Evolutionary conservation across 2,329 filamentous ascomycete genomes (phyloP).

Genomic region (Xylariaceae sp.): DNA sequence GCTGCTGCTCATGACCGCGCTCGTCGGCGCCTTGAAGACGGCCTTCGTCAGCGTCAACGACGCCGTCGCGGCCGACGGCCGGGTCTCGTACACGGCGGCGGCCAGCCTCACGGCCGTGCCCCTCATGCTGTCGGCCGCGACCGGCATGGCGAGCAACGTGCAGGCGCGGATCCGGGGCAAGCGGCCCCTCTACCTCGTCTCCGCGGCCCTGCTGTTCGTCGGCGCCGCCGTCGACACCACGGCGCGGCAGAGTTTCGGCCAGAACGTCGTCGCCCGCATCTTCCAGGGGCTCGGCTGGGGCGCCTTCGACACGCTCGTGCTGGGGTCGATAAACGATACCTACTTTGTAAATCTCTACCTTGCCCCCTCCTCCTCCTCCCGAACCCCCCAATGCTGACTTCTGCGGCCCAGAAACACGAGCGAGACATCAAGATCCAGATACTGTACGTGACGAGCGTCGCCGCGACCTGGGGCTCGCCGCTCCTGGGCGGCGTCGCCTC

Average conservation of each 20-base stretch:
- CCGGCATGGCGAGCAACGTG: conserved; percentile 35
- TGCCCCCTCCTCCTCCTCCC: no score
- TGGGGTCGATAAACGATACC: conserved; percentile 47
- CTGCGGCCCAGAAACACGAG: conserved; percentile 48
- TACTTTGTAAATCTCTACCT: conserved; percentile 44
- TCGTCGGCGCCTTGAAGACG: conserved; percentile 47
- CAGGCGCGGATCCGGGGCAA: conserved; percentile 43
- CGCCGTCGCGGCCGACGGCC: conserved; percentile 33
- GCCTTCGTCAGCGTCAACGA: conserved; percentile 42
- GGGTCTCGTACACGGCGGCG: conserved; percentile 38
- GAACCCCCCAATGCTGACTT: conserved; percentile 13
- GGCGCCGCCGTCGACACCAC: conserved; percentile 45
- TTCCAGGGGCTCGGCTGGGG: conserved; percentile 54
- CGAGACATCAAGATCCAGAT: conserved; percentile 36
- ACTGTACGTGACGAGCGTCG: conserved; percentile 36
- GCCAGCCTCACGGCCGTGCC: conserved; percentile 46
- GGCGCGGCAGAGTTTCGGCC: conserved; percentile 31
- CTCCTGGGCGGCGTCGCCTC: conserved; percentile 45
- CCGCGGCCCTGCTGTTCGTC: conserved; percentile 37
- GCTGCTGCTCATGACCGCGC: conserved; percentile 37
- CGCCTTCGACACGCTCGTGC: conserved; percentile 46
- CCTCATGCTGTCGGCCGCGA: conserved; percentile 40
- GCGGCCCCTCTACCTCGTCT: conserved; percentile 43
- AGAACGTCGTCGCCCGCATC: conserved; percentile 44
- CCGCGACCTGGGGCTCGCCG: conserved; percentile 46